These are phyloP conservation scores for Apiotrichum brassicae DNA, from an alignment of 1,284 basidiomycete genomes.

Conservation along the genomic window DNA sequence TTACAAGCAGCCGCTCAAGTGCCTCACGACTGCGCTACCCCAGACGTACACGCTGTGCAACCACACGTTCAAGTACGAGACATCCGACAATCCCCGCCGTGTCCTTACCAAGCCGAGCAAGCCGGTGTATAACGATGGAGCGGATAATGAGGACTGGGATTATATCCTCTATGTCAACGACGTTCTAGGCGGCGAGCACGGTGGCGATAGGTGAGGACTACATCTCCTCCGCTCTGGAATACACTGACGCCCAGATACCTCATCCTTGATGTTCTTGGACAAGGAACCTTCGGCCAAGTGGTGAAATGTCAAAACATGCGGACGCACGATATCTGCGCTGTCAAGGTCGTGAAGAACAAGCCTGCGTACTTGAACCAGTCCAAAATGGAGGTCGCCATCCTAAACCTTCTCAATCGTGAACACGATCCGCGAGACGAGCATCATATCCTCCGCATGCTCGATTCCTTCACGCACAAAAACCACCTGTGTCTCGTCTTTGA, in stretches of 20 bases:
- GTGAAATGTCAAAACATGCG: slow-evolving; percentile 99
- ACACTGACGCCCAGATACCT: slow-evolving; percentile 62
- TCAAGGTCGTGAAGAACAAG: slow-evolving; percentile 99
- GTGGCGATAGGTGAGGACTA: slow-evolving; percentile 69
- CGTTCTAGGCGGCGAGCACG: slow-evolving; percentile 79
- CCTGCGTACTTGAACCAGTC: slow-evolving; percentile 98
- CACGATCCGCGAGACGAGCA: slow-evolving; percentile 92
- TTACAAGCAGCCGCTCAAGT: slow-evolving; percentile 65
- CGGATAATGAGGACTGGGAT: slow-evolving; percentile 94
- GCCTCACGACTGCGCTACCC: slow-evolving; percentile 75
- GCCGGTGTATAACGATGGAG: slow-evolving; percentile 85
- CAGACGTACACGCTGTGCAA: slow-evolving; percentile 91
- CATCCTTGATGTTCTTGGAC: slow-evolving; percentile 94
- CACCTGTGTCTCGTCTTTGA: slow-evolving; percentile 98
- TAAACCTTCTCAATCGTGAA: slow-evolving; percentile 86
- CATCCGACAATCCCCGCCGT: slow-evolving; percentile 80
- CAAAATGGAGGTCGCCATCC: slow-evolving; percentile 99
- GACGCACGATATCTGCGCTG: slow-evolving; percentile 95
- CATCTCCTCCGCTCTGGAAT: background rate
- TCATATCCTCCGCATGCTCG: slow-evolving; percentile 89
- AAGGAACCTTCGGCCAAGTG: slow-evolving; percentile 98
- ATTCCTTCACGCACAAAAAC: slow-evolving; percentile 93
- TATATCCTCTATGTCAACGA: slow-evolving; percentile 98
- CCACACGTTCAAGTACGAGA: slow-evolving; percentile 85
- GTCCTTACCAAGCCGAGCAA: slow-evolving; percentile 95